Base-by-base conservation (phyloP, 306 rosid species). In the Vachellia collinsii region DNA sequence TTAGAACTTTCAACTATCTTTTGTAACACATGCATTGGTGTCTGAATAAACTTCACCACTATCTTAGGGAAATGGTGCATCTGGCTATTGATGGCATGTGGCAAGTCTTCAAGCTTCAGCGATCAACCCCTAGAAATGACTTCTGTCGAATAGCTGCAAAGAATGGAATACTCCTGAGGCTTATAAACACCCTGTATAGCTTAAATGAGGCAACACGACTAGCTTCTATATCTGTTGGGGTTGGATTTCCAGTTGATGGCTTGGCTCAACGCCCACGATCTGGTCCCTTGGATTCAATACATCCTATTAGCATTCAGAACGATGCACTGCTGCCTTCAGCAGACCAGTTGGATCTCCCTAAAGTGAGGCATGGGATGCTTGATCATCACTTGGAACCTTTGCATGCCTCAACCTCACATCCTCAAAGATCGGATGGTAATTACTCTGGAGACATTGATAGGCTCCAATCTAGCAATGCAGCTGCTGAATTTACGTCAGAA, bases 31-130 rank as follows among this genome's bases (percentile, higher is more conserved):
- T 53, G 17, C 25, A 59, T 76, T 80, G 37, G 22, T 76, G n/a
- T n/a, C 25, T 73, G 64, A 16, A 39, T 63, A 64, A 72, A 48
- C 83, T 67, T 56, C 75, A 75, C 82, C 25, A 70, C 48, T 87
- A 74, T 82, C 73, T 80, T 88, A 96, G 99, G 94, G 99, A 93
- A 83, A 96, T 96, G 99, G 98, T 93, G 84, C 99, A 96, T 87
- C 92, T 96, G 80, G 98, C 99, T 82, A 96, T 96, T 90, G 99
- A 96, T 43, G 98, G 99, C 88, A 96, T 96, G 97, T 96, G 99
- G 99, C 99, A 96, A 81, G 94, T 96, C 79, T 96, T 96, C 85
- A 93, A 93, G 93, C 99, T 96, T 85, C 98, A 96, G 88, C 93
- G 93, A 62, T 92, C 98, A 78, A 96, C 97, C 4, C 98, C 93